Evolutionary conservation across 2,329 filamentous ascomycete genomes (phyloP).

Genomic region (Fusarium goolgardi): DNA sequence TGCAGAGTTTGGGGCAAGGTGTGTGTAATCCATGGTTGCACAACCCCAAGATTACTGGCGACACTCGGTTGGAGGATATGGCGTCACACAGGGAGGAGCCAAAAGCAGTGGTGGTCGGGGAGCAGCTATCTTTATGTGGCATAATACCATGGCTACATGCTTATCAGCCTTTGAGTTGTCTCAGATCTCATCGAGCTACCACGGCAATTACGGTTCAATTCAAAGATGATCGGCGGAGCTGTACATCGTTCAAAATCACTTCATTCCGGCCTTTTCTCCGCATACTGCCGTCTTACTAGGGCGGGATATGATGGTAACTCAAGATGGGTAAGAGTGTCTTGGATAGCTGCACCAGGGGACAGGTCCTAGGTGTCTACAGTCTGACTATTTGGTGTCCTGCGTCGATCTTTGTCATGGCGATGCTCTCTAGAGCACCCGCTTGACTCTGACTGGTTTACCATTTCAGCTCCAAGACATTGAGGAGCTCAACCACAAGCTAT

Average conservation of each 20-base stretch:
- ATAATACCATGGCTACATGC: not conserved
- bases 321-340: constrained; percentile 39
- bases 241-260: constrained; percentile 1
- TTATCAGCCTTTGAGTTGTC: constrained; percentile 23
- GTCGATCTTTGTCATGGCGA: constrained; percentile 34
- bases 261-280: constrained; percentile 32
- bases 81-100: not conserved
- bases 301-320: constrained; percentile 20
- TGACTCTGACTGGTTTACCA: constrained; percentile 11
- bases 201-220: not conserved
- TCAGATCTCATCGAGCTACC: constrained; percentile 24
- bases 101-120: constrained; percentile 3
- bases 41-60: not conserved
- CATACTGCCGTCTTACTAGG: constrained; percentile 8
- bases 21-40: constrained; percentile 43
- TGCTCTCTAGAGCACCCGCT: constrained; percentile 7
- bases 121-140: constrained; percentile 32
- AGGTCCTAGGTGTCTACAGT: constrained; percentile 23
- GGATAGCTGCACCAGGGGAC: constrained; percentile 16
- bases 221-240: not conserved
- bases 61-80: not conserved
- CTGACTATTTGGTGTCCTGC: constrained; percentile 1
- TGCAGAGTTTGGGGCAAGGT: constrained; percentile 40
- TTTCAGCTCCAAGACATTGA: constrained; percentile 24
- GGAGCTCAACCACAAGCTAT: constrained; percentile 8